phyloP scores from a whole-genome alignment of 2,329 filamentous ascomycete genomes.

The Aspergillus felis region DNA sequence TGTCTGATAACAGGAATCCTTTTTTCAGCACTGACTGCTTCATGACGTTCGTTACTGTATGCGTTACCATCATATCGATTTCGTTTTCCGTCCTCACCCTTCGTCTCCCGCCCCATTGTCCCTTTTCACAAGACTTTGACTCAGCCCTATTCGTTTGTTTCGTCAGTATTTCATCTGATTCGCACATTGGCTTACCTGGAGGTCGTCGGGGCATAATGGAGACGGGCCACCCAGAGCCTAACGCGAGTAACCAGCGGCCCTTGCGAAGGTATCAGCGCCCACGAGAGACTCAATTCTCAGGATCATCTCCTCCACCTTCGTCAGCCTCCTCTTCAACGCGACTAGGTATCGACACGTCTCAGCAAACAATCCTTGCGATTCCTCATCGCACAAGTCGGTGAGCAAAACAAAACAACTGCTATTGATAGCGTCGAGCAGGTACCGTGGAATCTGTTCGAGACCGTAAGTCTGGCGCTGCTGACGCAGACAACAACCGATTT shows the following conservation, averaged over 20 bases:
- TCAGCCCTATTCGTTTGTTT: background rate
- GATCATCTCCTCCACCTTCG: slow-evolving; percentile 19
- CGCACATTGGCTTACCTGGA: background rate
- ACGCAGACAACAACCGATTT: slow-evolving; percentile 25
- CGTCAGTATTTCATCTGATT: background rate
- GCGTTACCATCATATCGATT: background rate
- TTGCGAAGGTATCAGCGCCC: slow-evolving; percentile 1
- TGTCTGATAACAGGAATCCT: background rate
- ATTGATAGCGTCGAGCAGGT: slow-evolving; percentile 23
- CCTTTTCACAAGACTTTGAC: background rate
- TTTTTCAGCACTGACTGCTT: background rate
- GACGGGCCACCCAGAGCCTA: background rate
- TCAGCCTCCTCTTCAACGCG: slow-evolving; percentile 22
- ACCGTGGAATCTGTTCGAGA: slow-evolving; percentile 25
- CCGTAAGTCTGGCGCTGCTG: slow-evolving; percentile 26
- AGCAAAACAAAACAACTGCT: slow-evolving; percentile 20
- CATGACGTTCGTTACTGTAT: background rate
- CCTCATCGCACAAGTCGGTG: slow-evolving; percentile 17
- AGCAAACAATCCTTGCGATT: slow-evolving; percentile 21
- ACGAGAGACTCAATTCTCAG: slow-evolving; percentile 17
- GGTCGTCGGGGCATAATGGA: background rate
- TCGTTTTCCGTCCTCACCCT: background rate
- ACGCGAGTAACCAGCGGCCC: background rate
- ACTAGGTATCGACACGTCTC: slow-evolving; percentile 25
- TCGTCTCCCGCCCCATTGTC: background rate